Evolutionary conservation across 805 yeast species (phyloP).

Genomic region (Ogataea dorogensis): DNA sequence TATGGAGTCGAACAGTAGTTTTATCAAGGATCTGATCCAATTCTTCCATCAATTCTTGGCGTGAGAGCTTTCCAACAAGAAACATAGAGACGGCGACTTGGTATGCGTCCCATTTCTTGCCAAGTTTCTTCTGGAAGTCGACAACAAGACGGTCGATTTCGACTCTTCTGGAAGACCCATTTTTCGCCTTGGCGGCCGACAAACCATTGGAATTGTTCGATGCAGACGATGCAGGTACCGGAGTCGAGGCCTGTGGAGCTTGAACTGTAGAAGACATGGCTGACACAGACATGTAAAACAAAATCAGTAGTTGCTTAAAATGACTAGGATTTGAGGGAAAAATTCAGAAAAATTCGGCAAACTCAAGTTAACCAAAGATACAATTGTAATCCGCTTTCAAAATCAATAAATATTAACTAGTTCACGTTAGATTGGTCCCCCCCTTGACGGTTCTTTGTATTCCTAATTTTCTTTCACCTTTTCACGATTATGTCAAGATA

Average conservation of each 20-base stretch:
- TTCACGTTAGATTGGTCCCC: slow-evolving; percentile 1
- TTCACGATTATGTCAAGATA: slow-evolving; percentile 7
- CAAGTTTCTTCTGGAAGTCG: slow-evolving; percentile 70
- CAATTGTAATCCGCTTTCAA: not conserved
- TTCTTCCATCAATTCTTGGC: slow-evolving; percentile 65
- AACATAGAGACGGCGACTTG: slow-evolving; percentile 76
- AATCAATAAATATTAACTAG: not conserved
- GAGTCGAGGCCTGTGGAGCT: slow-evolving; percentile 10
- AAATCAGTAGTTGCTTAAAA: not conserved
- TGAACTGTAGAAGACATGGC: slow-evolving; percentile 17
- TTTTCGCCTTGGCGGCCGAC: slow-evolving; percentile 13
- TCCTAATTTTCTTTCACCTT: slow-evolving; percentile 11
- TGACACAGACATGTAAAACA: slow-evolving; percentile 5
- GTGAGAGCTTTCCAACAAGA: slow-evolving; percentile 73
- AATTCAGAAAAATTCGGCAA: slow-evolving; percentile 1
- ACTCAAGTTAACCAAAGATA: not conserved
- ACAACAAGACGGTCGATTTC: slow-evolving; percentile 67
- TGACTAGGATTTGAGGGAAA: not conserved
- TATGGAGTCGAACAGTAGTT: slow-evolving; percentile 63
- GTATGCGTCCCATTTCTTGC: slow-evolving; percentile 82
- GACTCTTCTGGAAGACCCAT: slow-evolving; percentile 38
- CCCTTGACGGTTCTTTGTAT: slow-evolving; percentile 3
- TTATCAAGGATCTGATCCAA: slow-evolving; percentile 55
- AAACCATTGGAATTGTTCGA: slow-evolving; percentile 10
- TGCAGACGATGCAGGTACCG: slow-evolving; percentile 6